Conservation (phyloP, 1,284 basidiomycete genomes). For the Marasmius sp. region DNA sequence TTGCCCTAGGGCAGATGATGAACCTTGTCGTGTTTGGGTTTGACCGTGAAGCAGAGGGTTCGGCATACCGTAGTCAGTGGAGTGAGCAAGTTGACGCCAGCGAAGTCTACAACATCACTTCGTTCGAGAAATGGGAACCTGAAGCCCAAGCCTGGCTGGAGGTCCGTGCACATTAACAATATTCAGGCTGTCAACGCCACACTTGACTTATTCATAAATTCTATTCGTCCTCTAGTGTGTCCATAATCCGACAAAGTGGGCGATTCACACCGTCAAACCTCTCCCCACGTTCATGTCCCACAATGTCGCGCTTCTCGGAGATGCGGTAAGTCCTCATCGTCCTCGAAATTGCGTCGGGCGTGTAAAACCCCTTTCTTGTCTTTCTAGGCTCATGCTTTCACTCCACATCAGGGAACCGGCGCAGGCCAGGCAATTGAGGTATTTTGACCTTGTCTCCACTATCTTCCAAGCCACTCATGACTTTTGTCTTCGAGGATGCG, state of each 20-base stretch:
- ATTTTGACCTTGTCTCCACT: slow-evolving; percentile 10
- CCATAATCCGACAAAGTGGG: slow-evolving; percentile 45
- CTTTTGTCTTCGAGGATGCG: slow-evolving; percentile 30
- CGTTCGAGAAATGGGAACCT: slow-evolving; percentile 27
- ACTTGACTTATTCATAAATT: neutral
- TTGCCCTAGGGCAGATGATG: slow-evolving; percentile 27
- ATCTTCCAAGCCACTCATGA: slow-evolving; percentile 11
- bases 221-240: slow-evolving; percentile 30
- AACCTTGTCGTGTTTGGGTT: slow-evolving; percentile 33
- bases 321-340: slow-evolving; percentile 33
- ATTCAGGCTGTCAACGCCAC: neutral
- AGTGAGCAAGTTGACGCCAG: slow-evolving; percentile 26
- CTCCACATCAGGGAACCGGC: slow-evolving; percentile 54
- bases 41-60: slow-evolving; percentile 24
- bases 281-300: slow-evolving; percentile 38
- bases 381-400: slow-evolving; percentile 50
- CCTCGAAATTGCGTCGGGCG: neutral
- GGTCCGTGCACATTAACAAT: slow-evolving; percentile 15
- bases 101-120: slow-evolving; percentile 21
- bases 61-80: slow-evolving; percentile 28
- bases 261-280: slow-evolving; percentile 42
- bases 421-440: slow-evolving; percentile 60
- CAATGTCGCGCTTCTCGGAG: slow-evolving; percentile 48
- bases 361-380: neutral
- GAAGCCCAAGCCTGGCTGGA: slow-evolving; percentile 25